Evolutionary conservation across 768 basidiomycete species (phyloP), one percentile per base, ranked within the genome.

Genomic region (Chiua virens): DNA sequence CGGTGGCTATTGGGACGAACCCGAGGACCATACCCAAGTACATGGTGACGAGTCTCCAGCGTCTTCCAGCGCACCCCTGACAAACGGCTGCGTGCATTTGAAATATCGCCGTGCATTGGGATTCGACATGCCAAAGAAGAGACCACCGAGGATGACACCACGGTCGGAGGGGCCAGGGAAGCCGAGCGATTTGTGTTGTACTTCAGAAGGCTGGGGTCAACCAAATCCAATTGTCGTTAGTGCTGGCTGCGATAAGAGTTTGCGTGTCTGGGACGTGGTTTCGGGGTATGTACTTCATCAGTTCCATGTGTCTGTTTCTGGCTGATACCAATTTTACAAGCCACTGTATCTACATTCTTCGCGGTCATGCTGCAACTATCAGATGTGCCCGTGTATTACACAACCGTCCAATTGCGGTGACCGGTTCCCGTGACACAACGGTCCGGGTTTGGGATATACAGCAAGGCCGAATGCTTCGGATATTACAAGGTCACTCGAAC

Each of bases 391-490:
- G 89, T 60, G 86, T 92, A 14, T 71, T 98, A 44, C 87, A 96
- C 65, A 85, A 86, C 35, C 79, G 90, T 11, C 93, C 96, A 0
- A 79, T 96, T 45, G 94, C 92, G 0, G 84, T 99, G 30, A 89
- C 89, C 0, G 96, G 94, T 42, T 92, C 92, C 30, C 80, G 96
- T 17, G 96, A 98, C 59, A 74, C 79, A 15, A 92, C 90, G 4
- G 64, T 98, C 35, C 79, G 92, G 1, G 90, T 97, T 0, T 99
- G 96, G 96, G 91, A 99, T 67, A 80, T 99, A 30, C 89, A 92
- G 67, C 78, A 75, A 13, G 96, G 96, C 0, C 74, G 79, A 41
- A 70, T 81, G 50, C 63, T 90, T 30, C 75, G 81, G 17, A 74
- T 85, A 8, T 75, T 99, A 28, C 69, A 73, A 18, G 96, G 96